Percentiles rank a stretch among this genome's conserved stretches.
phyloP scores from a whole-genome alignment of 495 filamentous ascomycete genomes.

The Daldinia childiae region DNA sequence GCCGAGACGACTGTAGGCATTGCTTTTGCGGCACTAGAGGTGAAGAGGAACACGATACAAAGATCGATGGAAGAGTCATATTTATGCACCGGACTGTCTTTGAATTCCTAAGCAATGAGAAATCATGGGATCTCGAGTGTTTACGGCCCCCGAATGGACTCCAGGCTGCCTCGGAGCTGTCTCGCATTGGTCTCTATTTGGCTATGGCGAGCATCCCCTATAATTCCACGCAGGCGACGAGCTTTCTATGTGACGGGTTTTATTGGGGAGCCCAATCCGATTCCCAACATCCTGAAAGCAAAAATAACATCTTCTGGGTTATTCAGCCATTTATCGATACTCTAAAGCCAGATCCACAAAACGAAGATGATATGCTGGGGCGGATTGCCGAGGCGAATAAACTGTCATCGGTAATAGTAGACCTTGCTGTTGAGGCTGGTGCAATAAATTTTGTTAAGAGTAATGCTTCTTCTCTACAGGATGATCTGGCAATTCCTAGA shows the following conservation, averaged over 20 bases:
- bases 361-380: background rate
- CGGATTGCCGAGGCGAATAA: background rate
- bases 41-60: background rate
- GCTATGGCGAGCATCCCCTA: background rate
- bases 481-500: background rate
- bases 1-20: background rate
- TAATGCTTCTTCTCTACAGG: background rate
- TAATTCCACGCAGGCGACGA: background rate
- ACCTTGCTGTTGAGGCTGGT: constrained; percentile 7
- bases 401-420: background rate
- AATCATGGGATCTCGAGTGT: constrained; percentile 31
- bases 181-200: background rate
- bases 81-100: constrained; percentile 45
- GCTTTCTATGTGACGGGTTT: background rate
- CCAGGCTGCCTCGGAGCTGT: background rate
- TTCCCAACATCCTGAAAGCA: background rate
- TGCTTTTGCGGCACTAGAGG: background rate
- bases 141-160: constrained; percentile 1
- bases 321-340: background rate
- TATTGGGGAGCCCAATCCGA: constrained; percentile 2
- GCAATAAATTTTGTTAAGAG: constrained; percentile 1
- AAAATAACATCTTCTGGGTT: background rate
- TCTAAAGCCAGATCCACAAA: background rate
- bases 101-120: constrained; percentile 33
- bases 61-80: constrained; percentile 12